Evolutionary conservation across 2,329 filamentous ascomycete species (phyloP).

Genomic region (Colletotrichum plurivorum): DNA sequence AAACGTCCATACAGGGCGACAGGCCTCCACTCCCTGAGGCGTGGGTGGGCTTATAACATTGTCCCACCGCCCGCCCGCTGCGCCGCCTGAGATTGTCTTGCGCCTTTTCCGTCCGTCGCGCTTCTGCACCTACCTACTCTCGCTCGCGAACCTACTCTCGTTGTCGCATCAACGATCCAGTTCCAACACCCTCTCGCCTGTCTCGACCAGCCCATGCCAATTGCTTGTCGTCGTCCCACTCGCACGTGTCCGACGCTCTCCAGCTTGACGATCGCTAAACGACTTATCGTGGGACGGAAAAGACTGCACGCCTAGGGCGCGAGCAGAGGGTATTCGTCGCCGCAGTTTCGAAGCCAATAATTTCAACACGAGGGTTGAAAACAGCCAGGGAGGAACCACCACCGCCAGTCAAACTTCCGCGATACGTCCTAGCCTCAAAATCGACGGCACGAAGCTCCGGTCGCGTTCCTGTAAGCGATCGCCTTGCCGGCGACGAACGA

Average conservation of each 20-base stretch:
- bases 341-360: constrained; percentile 7
- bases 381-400: constrained; percentile 20
- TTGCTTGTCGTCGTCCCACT: too few species aligned
- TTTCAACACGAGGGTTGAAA: constrained; percentile 22
- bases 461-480: neutral
- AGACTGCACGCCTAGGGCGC: neutral
- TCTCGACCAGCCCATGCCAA: neutral
- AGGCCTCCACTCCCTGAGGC: constrained; percentile 34
- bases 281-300: neutral
- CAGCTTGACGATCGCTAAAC: neutral
- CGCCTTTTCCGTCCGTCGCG: constrained; percentile 29
- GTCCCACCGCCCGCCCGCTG: constrained; percentile 26
- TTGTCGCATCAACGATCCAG: neutral
- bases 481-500: neutral
- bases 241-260: neutral
- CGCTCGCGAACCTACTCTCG: constrained; percentile 8
- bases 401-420: neutral
- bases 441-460: constrained; percentile 10
- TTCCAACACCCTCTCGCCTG: neutral
- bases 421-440: constrained; percentile 1
- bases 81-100: neutral
- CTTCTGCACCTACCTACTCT: constrained; percentile 11
- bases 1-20: neutral
- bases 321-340: constrained; percentile 15
- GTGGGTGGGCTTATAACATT: constrained; percentile 37